Conservation (phyloP, 2,329 filamentous ascomycete genomes). For the Sporothrix euskadiensis region DNA sequence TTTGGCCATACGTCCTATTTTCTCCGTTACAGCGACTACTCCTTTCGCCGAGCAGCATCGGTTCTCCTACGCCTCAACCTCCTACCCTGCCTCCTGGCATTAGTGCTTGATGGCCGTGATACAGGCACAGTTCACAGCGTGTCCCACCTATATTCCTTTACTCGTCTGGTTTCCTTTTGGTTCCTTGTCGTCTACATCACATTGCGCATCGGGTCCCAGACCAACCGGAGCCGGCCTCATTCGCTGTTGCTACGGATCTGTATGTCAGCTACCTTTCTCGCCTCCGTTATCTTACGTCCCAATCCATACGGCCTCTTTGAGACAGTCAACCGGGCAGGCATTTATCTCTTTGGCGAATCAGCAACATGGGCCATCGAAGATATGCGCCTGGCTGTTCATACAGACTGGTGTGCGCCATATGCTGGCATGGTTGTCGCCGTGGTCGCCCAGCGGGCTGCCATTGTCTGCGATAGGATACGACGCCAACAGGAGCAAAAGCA, state of each 20-base stretch:
- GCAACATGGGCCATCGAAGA: slow-evolving; percentile 12
- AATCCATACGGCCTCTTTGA: slow-evolving; percentile 22
- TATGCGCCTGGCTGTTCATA: slow-evolving; percentile 23
- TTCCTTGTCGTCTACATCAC: slow-evolving; percentile 59
- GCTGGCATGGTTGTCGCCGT: slow-evolving; percentile 28
- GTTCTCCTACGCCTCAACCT: slow-evolving; percentile 61
- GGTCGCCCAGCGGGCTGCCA: slow-evolving; percentile 17
- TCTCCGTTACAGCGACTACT: slow-evolving; percentile 57
- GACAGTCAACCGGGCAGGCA: neutral
- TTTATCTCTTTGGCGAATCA: neutral
- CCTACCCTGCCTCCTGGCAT: slow-evolving; percentile 54
- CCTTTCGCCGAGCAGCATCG: slow-evolving; percentile 51
- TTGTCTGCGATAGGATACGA: slow-evolving; percentile 12
- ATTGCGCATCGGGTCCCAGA: slow-evolving; percentile 45
- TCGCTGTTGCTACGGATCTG: slow-evolving; percentile 22
- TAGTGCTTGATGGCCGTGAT: slow-evolving; percentile 47
- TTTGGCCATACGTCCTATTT: slow-evolving; percentile 64
- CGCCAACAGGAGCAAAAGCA: slow-evolving; percentile 1
- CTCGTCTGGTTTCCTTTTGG: slow-evolving; percentile 62
- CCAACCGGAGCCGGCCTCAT: slow-evolving; percentile 46
- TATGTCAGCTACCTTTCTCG: slow-evolving; percentile 14
- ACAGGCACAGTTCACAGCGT: slow-evolving; percentile 52
- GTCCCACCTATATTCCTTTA: slow-evolving; percentile 53
- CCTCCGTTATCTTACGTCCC: slow-evolving; percentile 19
- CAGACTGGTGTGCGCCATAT: slow-evolving; percentile 28